These are phyloP conservation scores for Amanita exitialis DNA, from an alignment of 768 basidiomycete genomes.

Conservation along the genomic window DNA sequence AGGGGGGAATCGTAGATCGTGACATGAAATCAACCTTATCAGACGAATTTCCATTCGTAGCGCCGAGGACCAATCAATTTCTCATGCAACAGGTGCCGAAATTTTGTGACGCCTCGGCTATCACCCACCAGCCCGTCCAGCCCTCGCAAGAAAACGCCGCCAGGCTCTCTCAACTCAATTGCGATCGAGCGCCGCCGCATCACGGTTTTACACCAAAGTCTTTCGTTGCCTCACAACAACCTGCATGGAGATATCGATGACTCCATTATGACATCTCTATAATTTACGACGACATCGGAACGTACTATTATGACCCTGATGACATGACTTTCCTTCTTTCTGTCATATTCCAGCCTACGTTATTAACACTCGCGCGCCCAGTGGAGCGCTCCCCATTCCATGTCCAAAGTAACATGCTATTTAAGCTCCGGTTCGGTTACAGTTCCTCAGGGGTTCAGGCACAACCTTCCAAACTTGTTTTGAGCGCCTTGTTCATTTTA, in stretches of 20 bases:
- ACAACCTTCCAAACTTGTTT: too few species aligned
- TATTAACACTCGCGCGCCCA: too few species aligned
- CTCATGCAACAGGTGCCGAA: neutral
- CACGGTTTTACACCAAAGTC: too few species aligned
- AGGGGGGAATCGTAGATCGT: neutral
- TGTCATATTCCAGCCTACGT: too few species aligned
- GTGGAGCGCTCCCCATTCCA: too few species aligned
- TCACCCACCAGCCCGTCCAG: neutral
- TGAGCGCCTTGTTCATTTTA: too few species aligned
- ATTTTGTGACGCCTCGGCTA: slow-evolving; percentile 1
- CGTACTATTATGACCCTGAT: too few species aligned
- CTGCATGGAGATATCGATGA: neutral
- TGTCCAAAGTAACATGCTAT: too few species aligned
- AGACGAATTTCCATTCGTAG: neutral
- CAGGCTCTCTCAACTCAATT: neutral
- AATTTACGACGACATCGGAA: slow-evolving; percentile 1
- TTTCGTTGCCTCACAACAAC: neutral
- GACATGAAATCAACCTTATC: neutral
- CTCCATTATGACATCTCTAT: neutral
- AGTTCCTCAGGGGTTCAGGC: too few species aligned
- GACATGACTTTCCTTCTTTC: too few species aligned
- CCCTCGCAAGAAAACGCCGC: neutral
- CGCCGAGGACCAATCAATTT: too few species aligned
- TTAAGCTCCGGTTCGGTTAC: too few species aligned
- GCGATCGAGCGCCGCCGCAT: neutral